Percentiles rank a stretch among this genome's conserved stretches.
Conservation (phyloP, 169 alveolate species). For the Neospora caninum region DNA sequence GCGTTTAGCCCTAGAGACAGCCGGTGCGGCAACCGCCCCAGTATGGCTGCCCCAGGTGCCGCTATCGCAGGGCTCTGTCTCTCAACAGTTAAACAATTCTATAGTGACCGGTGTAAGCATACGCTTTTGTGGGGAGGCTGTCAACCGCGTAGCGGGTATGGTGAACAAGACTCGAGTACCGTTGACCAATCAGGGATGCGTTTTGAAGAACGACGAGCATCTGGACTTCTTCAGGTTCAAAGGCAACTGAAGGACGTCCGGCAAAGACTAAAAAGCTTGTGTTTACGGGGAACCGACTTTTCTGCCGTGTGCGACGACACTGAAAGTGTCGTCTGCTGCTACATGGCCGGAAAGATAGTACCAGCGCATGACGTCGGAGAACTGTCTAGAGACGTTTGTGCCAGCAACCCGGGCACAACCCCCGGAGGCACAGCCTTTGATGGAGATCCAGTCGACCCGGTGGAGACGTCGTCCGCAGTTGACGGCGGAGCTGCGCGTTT, state of each 20-base stretch:
- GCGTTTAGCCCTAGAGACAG: neutral
- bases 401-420: neutral
- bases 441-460: neutral
- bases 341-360: neutral
- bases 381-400: neutral
- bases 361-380: neutral
- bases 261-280: neutral
- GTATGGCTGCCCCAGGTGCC: neutral
- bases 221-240: neutral
- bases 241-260: slow-evolving; percentile 9
- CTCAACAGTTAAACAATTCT: neutral
- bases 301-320: neutral
- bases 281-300: neutral
- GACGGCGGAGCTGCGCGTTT: neutral
- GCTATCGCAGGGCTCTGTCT: neutral
- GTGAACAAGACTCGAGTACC: neutral
- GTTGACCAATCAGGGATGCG: neutral
- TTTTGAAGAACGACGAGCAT: neutral
- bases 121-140: neutral
- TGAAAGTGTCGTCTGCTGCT: neutral
- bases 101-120: neutral
- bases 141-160: neutral
- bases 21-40: neutral
- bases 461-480: neutral
- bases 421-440: neutral